Conservation (phyloP, 495 filamentous ascomycete species). For the Trichoderma reesei region DNA sequence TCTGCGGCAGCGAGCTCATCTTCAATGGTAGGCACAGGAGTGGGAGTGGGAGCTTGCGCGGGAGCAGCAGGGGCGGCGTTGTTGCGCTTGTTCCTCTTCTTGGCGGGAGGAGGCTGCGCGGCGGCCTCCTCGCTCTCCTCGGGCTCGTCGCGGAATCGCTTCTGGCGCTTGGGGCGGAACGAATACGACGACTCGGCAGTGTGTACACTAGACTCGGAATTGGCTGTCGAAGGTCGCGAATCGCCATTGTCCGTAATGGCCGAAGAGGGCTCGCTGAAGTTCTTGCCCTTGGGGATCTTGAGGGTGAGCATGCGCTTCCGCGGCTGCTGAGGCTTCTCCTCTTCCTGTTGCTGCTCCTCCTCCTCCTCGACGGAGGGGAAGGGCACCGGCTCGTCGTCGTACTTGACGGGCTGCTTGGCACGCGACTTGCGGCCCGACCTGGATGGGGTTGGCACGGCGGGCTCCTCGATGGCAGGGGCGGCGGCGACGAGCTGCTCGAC, state of each 20-base stretch:
- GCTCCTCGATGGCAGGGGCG: background rate
- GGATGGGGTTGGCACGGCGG: background rate
- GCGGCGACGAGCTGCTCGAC: background rate
- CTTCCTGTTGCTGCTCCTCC: background rate
- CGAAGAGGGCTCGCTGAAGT: slow-evolving; percentile 20
- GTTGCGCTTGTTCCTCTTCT: slow-evolving; percentile 5
- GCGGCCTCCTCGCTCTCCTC: slow-evolving; percentile 10
- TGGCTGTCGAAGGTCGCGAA: slow-evolving; percentile 25
- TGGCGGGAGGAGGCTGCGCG: background rate
- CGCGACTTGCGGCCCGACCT: background rate
- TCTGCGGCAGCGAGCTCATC: background rate
- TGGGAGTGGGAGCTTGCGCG: too few relatives aligned
- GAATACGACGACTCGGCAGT: slow-evolving; percentile 27
- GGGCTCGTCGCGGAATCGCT: slow-evolving; percentile 30
- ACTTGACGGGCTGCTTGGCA: background rate
- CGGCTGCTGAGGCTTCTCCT: slow-evolving; percentile 6
- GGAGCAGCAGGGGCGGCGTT: background rate
- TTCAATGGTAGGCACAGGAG: too few relatives aligned
- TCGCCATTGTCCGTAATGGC: slow-evolving; percentile 13
- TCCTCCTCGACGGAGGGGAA: background rate
- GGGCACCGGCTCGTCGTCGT: background rate
- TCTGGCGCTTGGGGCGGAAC: slow-evolving; percentile 27
- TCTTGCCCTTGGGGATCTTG: slow-evolving; percentile 13
- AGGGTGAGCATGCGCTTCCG: slow-evolving; percentile 17
- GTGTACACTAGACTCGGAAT: slow-evolving; percentile 22